Evolutionary conservation across 495 filamentous ascomycete genomes (phyloP), one percentile per base, ranked within the genome.

Genomic region (Aspergillus panamensis): DNA sequence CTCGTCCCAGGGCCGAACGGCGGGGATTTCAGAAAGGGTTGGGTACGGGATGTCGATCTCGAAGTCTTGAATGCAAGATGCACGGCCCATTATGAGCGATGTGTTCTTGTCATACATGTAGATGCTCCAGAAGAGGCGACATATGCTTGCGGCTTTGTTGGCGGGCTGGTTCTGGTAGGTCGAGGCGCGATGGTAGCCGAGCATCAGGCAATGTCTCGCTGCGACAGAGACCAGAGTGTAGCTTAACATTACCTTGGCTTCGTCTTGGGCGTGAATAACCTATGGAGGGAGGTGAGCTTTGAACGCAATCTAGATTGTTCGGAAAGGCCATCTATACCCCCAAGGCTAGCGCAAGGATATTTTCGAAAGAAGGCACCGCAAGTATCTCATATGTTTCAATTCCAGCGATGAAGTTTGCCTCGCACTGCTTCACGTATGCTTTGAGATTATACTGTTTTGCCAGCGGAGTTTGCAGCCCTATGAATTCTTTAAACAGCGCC

Each of bases 301-400:
- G 45, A 14, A 9, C 12, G 25, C 45, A 14, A 25, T 13, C 4
- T 45, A 13, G 12, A 20, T 13, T 35, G n/a, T 9, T 33, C 7
- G 13, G 3, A 8, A 13, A 19, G 14, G 30, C 21, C 8, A 10
- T 16, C 58, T 62, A 57, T 42, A 69, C 66, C 2, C 61, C 66
- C 59, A 68, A 57, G 16, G 45, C 21, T 33, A 69, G 35, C 31
- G 66, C 61, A 16, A 69, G 37, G 16, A 69, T 49, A 44, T 64
- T 66, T 16, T 69, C 66, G 33, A 66, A 69, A 53, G 55, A 66
- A 8, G 66, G 58, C 3, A 66, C 51, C 5, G 51, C 51, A 2
- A 62, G 48, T 19, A 69, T 59, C 9, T 66, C 63, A 52, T 61
- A 63, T 13, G 45, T 62, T 37, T 62, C 57, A 8, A 69, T 39